Percentiles rank a stretch among this genome's conserved stretches.
These are phyloP conservation scores for Thelephora aurantiotincta DNA, from an alignment of 768 basidiomycete genomes.

Conservation along the genomic window DNA sequence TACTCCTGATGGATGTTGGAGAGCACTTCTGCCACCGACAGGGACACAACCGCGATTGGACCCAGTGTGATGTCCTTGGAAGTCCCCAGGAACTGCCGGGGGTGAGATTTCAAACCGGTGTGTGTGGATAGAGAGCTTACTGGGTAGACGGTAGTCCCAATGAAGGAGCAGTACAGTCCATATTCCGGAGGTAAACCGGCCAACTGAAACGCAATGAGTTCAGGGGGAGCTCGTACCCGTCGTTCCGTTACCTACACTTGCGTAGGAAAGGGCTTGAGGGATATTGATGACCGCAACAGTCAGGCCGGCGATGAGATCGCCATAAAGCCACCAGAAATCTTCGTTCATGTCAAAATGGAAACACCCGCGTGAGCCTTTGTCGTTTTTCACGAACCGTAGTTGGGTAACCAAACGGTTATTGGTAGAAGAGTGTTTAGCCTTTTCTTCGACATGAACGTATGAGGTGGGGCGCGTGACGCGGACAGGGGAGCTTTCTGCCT, in stretches of 20 bases:
- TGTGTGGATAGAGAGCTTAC: constrained; percentile 24
- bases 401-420: too few species aligned
- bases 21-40: constrained; percentile 73
- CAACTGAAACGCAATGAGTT: constrained; percentile 29
- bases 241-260: constrained; percentile 29
- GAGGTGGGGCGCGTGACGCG: too few species aligned
- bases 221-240: background rate
- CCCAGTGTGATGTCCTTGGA: constrained; percentile 97
- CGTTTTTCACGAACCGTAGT: too few species aligned
- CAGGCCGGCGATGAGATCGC: constrained; percentile 79
- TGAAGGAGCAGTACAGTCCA: constrained; percentile 86
- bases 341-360: too few species aligned
- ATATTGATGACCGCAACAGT: constrained; percentile 93
- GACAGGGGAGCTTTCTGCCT: too few species aligned
- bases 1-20: constrained; percentile 37
- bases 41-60: constrained; percentile 94
- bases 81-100: constrained; percentile 74
- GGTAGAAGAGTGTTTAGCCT: too few species aligned
- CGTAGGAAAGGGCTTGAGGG: constrained; percentile 86
- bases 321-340: constrained; percentile 59
- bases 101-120: constrained; percentile 1
- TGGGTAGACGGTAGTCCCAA: constrained; percentile 73
- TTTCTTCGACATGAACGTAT: too few species aligned
- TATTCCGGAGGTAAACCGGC: constrained; percentile 77
- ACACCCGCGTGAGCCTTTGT: too few species aligned